Conservation (phyloP, 1,139 yeast genomes). For the Kodamaea suecica region DNA sequence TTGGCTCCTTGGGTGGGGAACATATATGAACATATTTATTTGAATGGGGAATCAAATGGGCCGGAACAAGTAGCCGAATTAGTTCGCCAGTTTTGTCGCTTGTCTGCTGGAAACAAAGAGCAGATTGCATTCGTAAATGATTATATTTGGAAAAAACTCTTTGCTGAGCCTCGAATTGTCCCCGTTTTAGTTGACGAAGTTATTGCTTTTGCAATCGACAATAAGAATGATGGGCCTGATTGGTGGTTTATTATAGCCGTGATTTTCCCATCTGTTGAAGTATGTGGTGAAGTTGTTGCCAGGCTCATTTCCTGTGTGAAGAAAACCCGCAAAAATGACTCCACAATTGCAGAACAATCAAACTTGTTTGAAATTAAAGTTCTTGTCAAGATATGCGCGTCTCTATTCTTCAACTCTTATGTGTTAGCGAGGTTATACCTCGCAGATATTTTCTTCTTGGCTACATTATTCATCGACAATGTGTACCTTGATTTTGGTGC, state of each 20-base stretch:
- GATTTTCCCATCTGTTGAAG: constrained; percentile 69
- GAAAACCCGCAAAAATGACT: constrained; percentile 43
- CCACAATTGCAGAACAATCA: constrained; percentile 58
- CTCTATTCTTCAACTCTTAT: constrained; percentile 71
- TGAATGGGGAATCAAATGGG: constrained; percentile 54
- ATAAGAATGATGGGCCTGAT: constrained; percentile 66
- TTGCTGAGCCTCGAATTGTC: constrained; percentile 58
- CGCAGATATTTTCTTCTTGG: constrained; percentile 70
- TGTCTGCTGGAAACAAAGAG: constrained; percentile 52
- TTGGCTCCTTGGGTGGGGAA: constrained; percentile 80
- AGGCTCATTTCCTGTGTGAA: constrained; percentile 53
- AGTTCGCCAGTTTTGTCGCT: constrained; percentile 59
- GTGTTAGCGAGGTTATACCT: constrained; percentile 62
- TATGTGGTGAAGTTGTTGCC: constrained; percentile 64
- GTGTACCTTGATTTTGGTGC: constrained; percentile 68
- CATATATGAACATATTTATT: constrained; percentile 55
- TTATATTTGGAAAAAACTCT: constrained; percentile 69
- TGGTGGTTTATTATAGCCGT: constrained; percentile 65
- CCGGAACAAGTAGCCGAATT: constrained; percentile 59
- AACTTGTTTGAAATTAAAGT: constrained; percentile 73
- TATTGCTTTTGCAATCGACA: constrained; percentile 69
- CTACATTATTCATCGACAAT: constrained; percentile 70
- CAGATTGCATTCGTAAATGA: constrained; percentile 40
- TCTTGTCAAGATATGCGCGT: constrained; percentile 61
- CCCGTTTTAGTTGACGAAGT: constrained; percentile 68